Percentiles rank a stretch among this genome's conserved stretches.
Evolutionary conservation across 352 stramenopile genomes (phyloP).

Genomic region (Pythium phragmiticola): DNA sequence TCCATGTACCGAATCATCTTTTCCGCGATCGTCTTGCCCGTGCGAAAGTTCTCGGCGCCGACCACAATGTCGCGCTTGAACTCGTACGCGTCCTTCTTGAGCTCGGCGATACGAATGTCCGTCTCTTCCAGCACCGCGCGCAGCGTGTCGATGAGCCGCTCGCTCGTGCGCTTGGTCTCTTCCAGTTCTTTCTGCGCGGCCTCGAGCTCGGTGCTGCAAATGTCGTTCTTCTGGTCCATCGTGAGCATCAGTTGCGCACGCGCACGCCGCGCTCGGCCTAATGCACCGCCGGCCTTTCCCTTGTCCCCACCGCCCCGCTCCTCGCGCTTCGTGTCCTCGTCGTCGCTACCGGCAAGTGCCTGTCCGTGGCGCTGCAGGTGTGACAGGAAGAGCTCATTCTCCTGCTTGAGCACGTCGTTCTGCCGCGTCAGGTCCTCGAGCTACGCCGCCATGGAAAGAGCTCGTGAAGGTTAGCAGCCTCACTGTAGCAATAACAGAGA

Average conservation of each 20-base stretch:
- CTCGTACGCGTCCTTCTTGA: constrained; percentile 96
- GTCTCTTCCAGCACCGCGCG: constrained; percentile 92
- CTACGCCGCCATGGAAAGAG: constrained; percentile 22
- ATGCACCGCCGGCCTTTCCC: constrained; percentile 17
- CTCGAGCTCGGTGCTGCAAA: constrained; percentile 87
- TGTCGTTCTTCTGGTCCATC: constrained; percentile 93
- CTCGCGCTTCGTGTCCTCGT: constrained; percentile 57
- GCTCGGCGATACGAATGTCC: constrained; percentile 92
- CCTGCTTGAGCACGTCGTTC: constrained; percentile 88
- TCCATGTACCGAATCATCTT: constrained; percentile 96
- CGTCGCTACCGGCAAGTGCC: constrained; percentile 44
- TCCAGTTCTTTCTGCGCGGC: constrained; percentile 88
- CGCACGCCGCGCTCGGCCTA: constrained; percentile 46
- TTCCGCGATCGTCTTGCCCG: constrained; percentile 91
- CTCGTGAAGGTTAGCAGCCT: neutral
- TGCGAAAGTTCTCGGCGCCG: constrained; percentile 92
- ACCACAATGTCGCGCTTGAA: constrained; percentile 96
- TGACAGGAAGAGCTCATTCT: constrained; percentile 90
- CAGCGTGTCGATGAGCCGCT: constrained; percentile 94
- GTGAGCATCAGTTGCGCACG: constrained; percentile 72
- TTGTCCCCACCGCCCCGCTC: constrained; percentile 41
- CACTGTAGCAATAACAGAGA: neutral
- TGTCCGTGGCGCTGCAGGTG: constrained; percentile 73
- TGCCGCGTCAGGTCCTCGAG: constrained; percentile 84
- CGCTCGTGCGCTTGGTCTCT: constrained; percentile 86